Percentiles rank a stretch among this genome's conserved stretches.
These are phyloP conservation scores for Aspergillus japonicus DNA, from an alignment of 2,329 filamentous ascomycete genomes.

Conservation along the genomic window DNA sequence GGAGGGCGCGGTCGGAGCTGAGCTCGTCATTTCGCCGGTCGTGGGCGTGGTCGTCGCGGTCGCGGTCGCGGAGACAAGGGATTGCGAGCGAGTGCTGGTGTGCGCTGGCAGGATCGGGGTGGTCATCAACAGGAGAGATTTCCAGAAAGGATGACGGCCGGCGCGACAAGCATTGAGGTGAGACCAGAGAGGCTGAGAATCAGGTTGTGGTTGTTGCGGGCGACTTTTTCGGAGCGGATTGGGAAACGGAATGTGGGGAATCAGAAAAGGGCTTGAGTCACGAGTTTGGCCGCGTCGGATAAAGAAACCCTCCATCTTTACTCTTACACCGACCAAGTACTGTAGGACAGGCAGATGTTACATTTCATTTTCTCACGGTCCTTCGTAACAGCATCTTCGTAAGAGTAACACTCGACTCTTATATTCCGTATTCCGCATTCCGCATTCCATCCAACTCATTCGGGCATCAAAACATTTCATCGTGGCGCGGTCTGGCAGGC, in stretches of 20 bases:
- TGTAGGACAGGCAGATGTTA: no score
- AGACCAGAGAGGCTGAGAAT: not conserved
- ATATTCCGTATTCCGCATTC: no score
- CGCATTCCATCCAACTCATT: not conserved
- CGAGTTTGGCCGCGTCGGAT: not conserved
- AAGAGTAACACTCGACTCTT: no score
- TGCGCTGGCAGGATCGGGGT: not conserved
- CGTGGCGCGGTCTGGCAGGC: not conserved
- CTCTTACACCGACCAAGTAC: not conserved
- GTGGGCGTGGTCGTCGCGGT: conserved; percentile 19
- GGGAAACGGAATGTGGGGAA: conserved; percentile 1
- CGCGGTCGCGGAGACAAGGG: conserved; percentile 7
- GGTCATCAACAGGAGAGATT: not conserved
- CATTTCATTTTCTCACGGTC: no score
- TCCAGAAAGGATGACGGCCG: conserved; percentile 15
- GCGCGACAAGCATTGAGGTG: conserved; percentile 24
- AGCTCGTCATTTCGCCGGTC: conserved; percentile 7
- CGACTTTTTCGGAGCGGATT: conserved; percentile 24
- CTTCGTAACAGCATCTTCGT: no score
- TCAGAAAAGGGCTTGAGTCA: conserved; percentile 22
- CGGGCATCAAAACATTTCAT: conserved; percentile 4
- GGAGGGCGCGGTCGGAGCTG: conserved; percentile 18
- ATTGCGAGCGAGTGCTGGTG: conserved; percentile 20
- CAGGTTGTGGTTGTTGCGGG: not conserved
- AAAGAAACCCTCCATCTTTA: not conserved